Evolutionary conservation across 768 basidiomycete species (phyloP).

Genomic region (Neoboletus brunneissimus): DNA sequence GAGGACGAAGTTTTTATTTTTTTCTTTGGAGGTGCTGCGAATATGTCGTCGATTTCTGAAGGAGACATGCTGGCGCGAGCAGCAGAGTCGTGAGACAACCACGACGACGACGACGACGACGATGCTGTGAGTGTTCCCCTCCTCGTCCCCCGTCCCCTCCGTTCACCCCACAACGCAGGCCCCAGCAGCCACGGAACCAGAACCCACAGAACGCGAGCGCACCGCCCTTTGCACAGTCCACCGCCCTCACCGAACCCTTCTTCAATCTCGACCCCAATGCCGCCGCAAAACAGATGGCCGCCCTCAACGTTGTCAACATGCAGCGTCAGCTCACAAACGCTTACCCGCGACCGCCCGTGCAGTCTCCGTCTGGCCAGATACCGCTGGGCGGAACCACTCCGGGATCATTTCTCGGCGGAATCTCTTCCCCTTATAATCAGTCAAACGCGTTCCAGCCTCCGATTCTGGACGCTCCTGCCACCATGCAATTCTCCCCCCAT

Average conservation of each 20-base stretch:
- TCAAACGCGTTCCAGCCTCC: slow-evolving; percentile 35
- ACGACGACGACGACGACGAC: slow-evolving; percentile 20
- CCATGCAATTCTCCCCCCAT: slow-evolving; percentile 44
- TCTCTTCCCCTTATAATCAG: slow-evolving; percentile 34
- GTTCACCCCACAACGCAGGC: slow-evolving; percentile 33
- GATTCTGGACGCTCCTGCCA: slow-evolving; percentile 38
- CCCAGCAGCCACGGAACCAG: slow-evolving; percentile 36
- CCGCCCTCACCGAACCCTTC: slow-evolving; percentile 33
- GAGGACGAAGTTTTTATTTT: slow-evolving; percentile 24
- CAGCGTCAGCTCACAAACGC: slow-evolving; percentile 51
- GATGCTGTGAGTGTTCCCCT: slow-evolving; percentile 33
- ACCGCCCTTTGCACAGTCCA: slow-evolving; percentile 21
- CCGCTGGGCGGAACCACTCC: slow-evolving; percentile 57
- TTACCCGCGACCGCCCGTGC: slow-evolving; percentile 46
- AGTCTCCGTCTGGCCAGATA: slow-evolving; percentile 33
- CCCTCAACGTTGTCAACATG: slow-evolving; percentile 58
- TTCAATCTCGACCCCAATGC: slow-evolving; percentile 63
- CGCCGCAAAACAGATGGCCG: slow-evolving; percentile 79
- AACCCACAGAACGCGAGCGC: slow-evolving; percentile 13
- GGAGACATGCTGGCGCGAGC: slow-evolving; percentile 36
- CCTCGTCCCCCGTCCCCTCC: neutral
- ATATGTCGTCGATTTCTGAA: slow-evolving; percentile 87
- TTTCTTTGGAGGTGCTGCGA: slow-evolving; percentile 53
- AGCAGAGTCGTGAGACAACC: slow-evolving; percentile 21
- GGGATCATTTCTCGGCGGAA: slow-evolving; percentile 66